Percentiles rank a stretch among this genome's conserved stretches.
Evolutionary conservation across 2,329 filamentous ascomycete species (phyloP).

Genomic region (Aspergillus ochraceus): DNA sequence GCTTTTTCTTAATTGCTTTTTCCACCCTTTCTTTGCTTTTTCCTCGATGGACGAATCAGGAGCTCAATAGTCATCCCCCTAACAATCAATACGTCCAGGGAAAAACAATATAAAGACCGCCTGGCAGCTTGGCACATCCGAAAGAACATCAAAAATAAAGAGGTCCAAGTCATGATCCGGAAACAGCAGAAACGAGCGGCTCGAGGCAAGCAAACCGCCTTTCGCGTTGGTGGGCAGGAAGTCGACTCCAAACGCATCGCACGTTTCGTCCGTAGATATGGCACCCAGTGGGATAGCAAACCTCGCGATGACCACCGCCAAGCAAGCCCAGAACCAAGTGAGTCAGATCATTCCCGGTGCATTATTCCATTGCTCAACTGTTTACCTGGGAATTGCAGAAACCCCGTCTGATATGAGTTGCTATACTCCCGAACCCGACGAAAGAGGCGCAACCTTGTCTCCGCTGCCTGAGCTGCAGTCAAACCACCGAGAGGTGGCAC

Average conservation of each 20-base stretch:
- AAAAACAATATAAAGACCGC: conserved; percentile 42
- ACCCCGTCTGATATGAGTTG: conserved; percentile 41
- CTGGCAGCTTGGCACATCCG: conserved; percentile 38
- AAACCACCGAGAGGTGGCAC: conserved; percentile 23
- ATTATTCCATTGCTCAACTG: background rate
- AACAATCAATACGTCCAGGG: conserved; percentile 26
- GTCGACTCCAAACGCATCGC: conserved; percentile 37
- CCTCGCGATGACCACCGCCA: conserved; percentile 9
- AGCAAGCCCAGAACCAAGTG: conserved; percentile 36
- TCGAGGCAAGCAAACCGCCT: conserved; percentile 38
- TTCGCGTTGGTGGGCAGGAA: conserved; percentile 34
- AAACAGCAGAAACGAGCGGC: conserved; percentile 40
- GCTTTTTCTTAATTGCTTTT: conserved; percentile 7
- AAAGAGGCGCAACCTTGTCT: conserved; percentile 28
- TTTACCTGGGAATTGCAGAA: conserved; percentile 18
- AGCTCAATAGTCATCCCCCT: conserved; percentile 6
- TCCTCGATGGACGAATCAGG: conserved; percentile 8
- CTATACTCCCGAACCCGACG: conserved; percentile 36
- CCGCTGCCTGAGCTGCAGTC: conserved; percentile 30
- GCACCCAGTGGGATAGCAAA: conserved; percentile 27
- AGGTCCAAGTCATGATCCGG: conserved; percentile 39
- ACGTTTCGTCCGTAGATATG: conserved; percentile 35
- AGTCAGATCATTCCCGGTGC: conserved; percentile 3
- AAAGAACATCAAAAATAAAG: conserved; percentile 41
- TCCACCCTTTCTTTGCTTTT: conserved; percentile 7